Conservation (phyloP, 1,284 basidiomycete genomes). For the Cryptococcus amylolentus region DNA sequence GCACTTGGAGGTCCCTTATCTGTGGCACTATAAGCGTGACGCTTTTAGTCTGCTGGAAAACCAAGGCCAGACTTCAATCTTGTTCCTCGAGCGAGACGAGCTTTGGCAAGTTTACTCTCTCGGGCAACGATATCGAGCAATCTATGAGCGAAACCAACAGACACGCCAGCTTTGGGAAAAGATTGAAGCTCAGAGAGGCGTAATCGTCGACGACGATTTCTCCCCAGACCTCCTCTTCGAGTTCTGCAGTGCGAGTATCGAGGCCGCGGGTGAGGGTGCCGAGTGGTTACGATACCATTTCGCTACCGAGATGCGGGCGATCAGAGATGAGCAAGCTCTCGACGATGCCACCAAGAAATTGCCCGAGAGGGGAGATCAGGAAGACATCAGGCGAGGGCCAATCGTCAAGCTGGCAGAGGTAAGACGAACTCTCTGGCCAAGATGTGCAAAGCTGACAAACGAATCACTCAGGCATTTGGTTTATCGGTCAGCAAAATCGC, state of each 20-base stretch:
- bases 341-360: conserved; percentile 57
- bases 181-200: conserved; percentile 39
- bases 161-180: conserved; percentile 62
- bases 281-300: conserved; percentile 90
- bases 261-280: conserved; percentile 84
- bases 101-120: conserved; percentile 83
- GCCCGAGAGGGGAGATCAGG: conserved; percentile 26
- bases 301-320: conserved; percentile 57
- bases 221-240: conserved; percentile 33
- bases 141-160: conserved; percentile 67
- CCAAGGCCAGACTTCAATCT: conserved; percentile 43
- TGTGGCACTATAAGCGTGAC: conserved; percentile 91
- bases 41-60: conserved; percentile 40
- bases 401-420: conserved; percentile 42
- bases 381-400: conserved; percentile 34
- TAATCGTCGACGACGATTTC: conserved; percentile 43
- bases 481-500: conserved; percentile 36
- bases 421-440: conserved; percentile 4
- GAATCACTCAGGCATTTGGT: conserved; percentile 31
- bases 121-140: conserved; percentile 79
- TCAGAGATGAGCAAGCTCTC: conserved; percentile 63
- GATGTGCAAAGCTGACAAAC: background rate
- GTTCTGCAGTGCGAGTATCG: conserved; percentile 57
- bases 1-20: conserved; percentile 86
- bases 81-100: conserved; percentile 72